Base-by-base conservation (phyloP, 2,329 filamentous ascomycete genomes). In the Periconia sp. region DNA sequence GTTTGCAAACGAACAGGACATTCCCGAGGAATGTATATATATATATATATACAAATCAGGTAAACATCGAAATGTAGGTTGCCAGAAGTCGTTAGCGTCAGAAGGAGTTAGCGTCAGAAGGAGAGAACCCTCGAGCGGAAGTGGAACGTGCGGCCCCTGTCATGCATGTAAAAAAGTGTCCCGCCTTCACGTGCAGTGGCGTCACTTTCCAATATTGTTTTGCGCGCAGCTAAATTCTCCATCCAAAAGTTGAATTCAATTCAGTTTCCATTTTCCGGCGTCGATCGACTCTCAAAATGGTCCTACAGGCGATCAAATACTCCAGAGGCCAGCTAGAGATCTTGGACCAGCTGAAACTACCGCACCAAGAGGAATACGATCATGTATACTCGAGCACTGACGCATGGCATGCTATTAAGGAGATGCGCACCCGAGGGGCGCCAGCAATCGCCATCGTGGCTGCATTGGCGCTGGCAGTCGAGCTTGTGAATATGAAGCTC, bases 371-470 rank as follows among this genome's bases (percentile, higher is more conserved):
- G 67, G 84, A 90, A 72, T 94, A 92, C 72, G 89, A 93, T 65
- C 73, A 82, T 58, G 84, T 93, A 49, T 81, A 81, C 30, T 89
- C 84, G 11, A 84, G 86, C 58, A 83, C 87, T 63, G 88, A 91
- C 74, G 90, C 89, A 37, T 94, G 91, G 76, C 87, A 91, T 71
- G 90, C 88, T 65, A 94, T 94, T 76, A 86, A 85, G 64, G 82
- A 88, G 15, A 94, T 94, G 90, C 85, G 90, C 65, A 91, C 79
- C 50, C 80, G 85, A 49, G 89, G 91, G 41, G 94, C 94, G 6
- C 94, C 94, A 0, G 94, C 94, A 44, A 99, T 99, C 72, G 94
- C 94, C 43, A 97, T 99, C 60, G 94, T 99, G n/a, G 94, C 94
- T 19, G 90, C 90, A 18, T 83, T 99, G 33, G 88, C 90, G 2